These are phyloP conservation scores for Psidium friedrichsthalianum DNA, from an alignment of 345 rosid genomes.

Conservation along the genomic window DNA sequence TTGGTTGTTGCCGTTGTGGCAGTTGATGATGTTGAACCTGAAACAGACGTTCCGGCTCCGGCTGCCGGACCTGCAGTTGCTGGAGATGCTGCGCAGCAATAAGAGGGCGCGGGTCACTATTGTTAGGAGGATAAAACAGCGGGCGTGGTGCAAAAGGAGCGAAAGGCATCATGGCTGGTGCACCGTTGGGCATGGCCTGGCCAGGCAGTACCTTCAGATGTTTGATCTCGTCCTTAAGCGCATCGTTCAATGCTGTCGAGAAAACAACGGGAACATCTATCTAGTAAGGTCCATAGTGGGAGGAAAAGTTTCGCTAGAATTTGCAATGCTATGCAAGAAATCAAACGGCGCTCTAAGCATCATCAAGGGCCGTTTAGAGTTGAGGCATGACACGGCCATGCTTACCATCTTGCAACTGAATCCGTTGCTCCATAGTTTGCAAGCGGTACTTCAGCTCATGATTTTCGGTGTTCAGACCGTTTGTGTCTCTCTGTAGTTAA, in stretches of 20 bases:
- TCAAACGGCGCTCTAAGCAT: background rate
- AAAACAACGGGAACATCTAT: background rate
- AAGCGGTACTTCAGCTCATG: constrained; percentile 65
- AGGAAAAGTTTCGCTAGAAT: background rate
- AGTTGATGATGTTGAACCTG: constrained; percentile 13
- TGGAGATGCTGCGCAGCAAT: constrained; percentile 81
- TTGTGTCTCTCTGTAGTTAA: constrained; percentile 57
- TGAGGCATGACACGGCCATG: background rate
- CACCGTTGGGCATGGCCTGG: constrained; percentile 55
- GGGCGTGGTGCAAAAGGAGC: constrained; percentile 47
- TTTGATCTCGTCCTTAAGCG: constrained; percentile 89
- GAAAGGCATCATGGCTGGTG: constrained; percentile 55
- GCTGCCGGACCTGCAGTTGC: constrained; percentile 82
- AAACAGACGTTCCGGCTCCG: constrained; percentile 39
- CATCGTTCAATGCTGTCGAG: constrained; percentile 66
- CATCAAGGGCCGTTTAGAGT: background rate
- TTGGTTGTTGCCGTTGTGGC: constrained; percentile 16
- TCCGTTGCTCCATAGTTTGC: constrained; percentile 79
- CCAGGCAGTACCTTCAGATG: constrained; percentile 77
- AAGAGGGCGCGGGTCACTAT: constrained; percentile 56
- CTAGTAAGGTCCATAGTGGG: background rate
- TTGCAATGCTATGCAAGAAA: background rate
- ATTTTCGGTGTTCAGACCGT: constrained; percentile 52
- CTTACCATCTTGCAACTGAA: constrained; percentile 76
- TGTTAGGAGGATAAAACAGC: constrained; percentile 49